These are phyloP conservation scores for Atalantia buxifolia DNA, from an alignment of 345 rosid species.

Conservation along the genomic window DNA sequence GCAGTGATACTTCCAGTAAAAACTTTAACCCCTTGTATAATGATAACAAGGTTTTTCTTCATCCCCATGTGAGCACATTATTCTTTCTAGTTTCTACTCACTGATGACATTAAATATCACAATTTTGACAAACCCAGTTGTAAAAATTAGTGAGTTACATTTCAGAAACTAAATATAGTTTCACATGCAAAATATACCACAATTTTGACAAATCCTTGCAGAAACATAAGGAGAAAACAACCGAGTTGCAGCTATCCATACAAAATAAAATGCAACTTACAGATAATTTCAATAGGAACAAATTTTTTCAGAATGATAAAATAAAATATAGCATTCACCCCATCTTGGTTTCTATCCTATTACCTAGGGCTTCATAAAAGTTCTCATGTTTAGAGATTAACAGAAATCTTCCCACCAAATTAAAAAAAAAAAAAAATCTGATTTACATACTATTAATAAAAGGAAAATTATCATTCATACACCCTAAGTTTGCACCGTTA, in stretches of 20 bases:
- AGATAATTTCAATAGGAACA: background rate
- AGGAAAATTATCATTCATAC: no score
- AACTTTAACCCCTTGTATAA: background rate
- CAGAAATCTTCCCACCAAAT: background rate
- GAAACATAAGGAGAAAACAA: background rate
- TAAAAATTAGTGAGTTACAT: background rate
- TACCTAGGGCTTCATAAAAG: background rate
- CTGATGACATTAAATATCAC: background rate
- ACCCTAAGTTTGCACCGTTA: no score
- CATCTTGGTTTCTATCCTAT: background rate
- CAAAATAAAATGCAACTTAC: no score
- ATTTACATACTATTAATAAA: background rate
- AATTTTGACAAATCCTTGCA: background rate
- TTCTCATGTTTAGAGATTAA: background rate
- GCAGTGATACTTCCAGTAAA: background rate
- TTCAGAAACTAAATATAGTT: background rate
- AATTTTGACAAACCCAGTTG: background rate
- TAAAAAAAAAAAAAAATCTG: background rate
- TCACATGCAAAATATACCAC: background rate
- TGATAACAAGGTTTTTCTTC: background rate
- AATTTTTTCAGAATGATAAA: background rate
- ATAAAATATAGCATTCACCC: background rate
- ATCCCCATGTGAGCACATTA: background rate
- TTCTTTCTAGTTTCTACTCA: no score
- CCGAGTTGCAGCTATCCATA: background rate